Base-by-base conservation (phyloP, 192 early-diverging fungal species). In the Glomus cerebriforme region DNA sequence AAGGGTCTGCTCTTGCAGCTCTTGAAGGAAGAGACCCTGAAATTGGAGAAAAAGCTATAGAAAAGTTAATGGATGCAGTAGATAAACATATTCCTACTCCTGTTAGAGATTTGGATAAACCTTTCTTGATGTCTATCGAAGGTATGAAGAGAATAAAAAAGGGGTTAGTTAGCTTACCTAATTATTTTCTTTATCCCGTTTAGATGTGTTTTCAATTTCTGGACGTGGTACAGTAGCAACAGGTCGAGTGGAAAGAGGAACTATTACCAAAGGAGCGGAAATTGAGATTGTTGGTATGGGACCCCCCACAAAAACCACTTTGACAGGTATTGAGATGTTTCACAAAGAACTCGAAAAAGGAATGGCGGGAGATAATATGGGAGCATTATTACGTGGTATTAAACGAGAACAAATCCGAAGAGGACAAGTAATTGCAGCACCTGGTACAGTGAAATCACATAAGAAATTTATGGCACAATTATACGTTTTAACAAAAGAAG, bases 261-360 rank as follows among this genome's bases (percentile, higher is more conserved):
- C 91, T 77, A 92, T 96, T 81, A 90, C 85, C 75, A 98, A 98
- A 92, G 97, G 97, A 82, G 87, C 90, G 79, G 96, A 98, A 88
- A 91, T 99, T 72, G 98, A 99, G 88, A 92, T 99, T 84, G 93
- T 99, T 77, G 98, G 98, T 73, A 96, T 92, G 82, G 96, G 96
- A 24, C 86, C 90, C 27, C 93, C 92, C 68, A 85, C 91, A 80
- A 97, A 97, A 91, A 98, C 97, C 75, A 97, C 90, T 22, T 87
- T 98, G 74, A 99, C 96, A n/a, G 96, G 97, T 78, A 92, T 99
- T 77, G 98, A 99, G 85, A 98, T 98, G 96, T 98, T 98, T 95
- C 97, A 97, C 91, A 98, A 99, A 89, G 94, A 97, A 91, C 92
- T 99, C 71, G 96, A 97, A 82, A 91, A 91, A 81, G 98, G 95